Evolutionary conservation across 352 stramenopile genomes (phyloP).

Genomic region (Sclerospora graminicola): DNA sequence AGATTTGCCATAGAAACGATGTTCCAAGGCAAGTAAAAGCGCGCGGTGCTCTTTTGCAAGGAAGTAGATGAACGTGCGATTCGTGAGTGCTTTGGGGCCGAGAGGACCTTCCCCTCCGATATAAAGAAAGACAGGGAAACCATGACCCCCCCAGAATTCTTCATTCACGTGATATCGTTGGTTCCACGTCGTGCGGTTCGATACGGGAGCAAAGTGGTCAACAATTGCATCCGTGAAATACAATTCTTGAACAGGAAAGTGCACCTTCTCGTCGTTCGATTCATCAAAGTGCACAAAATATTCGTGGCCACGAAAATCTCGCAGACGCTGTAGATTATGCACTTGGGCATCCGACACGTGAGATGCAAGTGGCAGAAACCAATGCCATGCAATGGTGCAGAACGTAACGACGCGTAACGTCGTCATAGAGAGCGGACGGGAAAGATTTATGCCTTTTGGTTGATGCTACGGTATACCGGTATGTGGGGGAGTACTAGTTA

Average conservation of each 20-base stretch:
- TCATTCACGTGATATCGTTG: constrained; percentile 89
- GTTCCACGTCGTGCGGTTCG: constrained; percentile 54
- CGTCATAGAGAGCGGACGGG: too few species aligned
- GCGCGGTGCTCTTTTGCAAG: constrained; percentile 67
- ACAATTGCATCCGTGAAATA: constrained; percentile 54
- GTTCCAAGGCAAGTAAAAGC: constrained; percentile 87
- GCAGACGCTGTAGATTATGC: constrained; percentile 42
- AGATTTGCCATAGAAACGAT: constrained; percentile 93
- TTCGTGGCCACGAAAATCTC: constrained; percentile 55
- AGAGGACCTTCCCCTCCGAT: constrained; percentile 70
- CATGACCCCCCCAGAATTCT: constrained; percentile 67
- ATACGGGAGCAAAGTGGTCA: constrained; percentile 61
- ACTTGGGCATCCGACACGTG: constrained; percentile 7
- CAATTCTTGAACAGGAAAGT: constrained; percentile 34
- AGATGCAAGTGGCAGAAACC: background rate
- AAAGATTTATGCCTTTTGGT: too few species aligned
- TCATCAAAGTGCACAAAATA: constrained; percentile 51
- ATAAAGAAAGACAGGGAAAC: constrained; percentile 85
- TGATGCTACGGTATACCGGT: too few species aligned
- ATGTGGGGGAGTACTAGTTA: too few species aligned
- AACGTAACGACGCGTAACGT: background rate
- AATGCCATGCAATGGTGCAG: constrained; percentile 1
- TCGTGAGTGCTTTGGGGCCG: constrained; percentile 42
- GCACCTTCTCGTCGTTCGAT: constrained; percentile 11
- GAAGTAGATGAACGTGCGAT: constrained; percentile 68